A percentile compares a stretch with the other conserved stretches of the same genome.
These are phyloP conservation scores for Clitopilus passeckerianus DNA, from an alignment of 768 basidiomycete species.

Conservation along the genomic window DNA sequence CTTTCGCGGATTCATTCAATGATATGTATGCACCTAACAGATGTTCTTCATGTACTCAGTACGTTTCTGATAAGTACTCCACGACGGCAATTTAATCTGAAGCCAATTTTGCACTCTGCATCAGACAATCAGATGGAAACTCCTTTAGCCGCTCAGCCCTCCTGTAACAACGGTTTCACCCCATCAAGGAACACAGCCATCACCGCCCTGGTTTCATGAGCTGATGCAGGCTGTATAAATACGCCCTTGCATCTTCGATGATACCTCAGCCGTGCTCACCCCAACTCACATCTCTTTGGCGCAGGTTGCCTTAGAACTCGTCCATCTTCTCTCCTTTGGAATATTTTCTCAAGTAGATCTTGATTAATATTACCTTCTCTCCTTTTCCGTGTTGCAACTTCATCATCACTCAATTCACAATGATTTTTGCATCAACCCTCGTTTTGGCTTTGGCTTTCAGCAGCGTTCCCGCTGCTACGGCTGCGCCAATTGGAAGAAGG, in stretches of 20 bases:
- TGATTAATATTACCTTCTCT: constrained; percentile 3
- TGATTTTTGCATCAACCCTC: constrained; percentile 12
- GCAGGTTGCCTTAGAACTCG: constrained; percentile 15
- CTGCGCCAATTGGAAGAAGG: constrained; percentile 11
- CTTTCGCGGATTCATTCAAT: too few species aligned
- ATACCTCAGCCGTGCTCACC: constrained; percentile 13
- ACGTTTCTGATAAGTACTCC: too few species aligned
- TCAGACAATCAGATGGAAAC: not conserved
- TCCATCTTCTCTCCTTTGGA: not conserved
- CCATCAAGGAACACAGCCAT: not conserved
- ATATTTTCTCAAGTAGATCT: constrained; percentile 11
- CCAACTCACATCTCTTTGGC: constrained; percentile 9
- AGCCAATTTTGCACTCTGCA: too few species aligned
- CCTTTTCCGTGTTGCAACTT: not conserved
- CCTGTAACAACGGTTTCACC: not conserved
- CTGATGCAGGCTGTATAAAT: constrained; percentile 4
- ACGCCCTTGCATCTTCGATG: not conserved
- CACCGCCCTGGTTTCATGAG: constrained; percentile 5
- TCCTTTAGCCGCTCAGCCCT: not conserved
- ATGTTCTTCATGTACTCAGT: too few species aligned
- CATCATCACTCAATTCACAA: constrained; percentile 6
- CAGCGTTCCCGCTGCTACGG: constrained; percentile 4
- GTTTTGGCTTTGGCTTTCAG: constrained; percentile 8
- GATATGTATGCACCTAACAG: too few species aligned
- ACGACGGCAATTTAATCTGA: too few species aligned